Conservation (phyloP, 345 rosid species). For the Xanthoceras sorbifolium region DNA sequence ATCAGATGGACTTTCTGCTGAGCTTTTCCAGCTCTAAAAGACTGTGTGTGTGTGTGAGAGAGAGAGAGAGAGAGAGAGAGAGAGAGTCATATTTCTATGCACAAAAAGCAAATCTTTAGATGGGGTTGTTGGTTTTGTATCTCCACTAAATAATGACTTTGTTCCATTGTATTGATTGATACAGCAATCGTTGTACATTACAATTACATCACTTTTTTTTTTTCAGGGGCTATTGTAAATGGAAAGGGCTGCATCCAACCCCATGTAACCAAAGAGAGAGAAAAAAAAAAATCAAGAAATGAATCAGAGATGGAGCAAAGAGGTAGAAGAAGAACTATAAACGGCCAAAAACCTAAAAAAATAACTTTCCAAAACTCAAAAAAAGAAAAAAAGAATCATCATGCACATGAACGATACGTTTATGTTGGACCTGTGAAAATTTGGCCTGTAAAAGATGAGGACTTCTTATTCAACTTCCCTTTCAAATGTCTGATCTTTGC, state of each 20-base stretch:
- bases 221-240: slow-evolving; percentile 2
- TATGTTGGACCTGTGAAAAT: slow-evolving; percentile 23
- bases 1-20: not conserved
- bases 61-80: too few species aligned
- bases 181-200: slow-evolving; percentile 15
- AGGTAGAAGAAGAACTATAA: slow-evolving; percentile 28
- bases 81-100: too few species aligned
- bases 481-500: slow-evolving; percentile 79
- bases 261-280: slow-evolving; percentile 28
- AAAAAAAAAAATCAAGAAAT: slow-evolving; percentile 23
- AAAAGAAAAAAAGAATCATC: slow-evolving; percentile 10
- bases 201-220: slow-evolving; percentile 14
- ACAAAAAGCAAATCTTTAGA: not conserved
- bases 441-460: slow-evolving; percentile 30
- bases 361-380: slow-evolving; percentile 12
- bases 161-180: not conserved
- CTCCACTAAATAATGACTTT: not conserved
- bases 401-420: not conserved
- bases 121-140: not conserved
- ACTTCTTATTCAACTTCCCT: slow-evolving; percentile 71
- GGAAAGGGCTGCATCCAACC: slow-evolving; percentile 26
- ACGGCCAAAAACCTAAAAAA: slow-evolving; percentile 26
- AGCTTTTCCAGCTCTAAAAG: too few species aligned
- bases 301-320: slow-evolving; percentile 14
- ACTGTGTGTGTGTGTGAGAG: too few species aligned